phyloP scores from a whole-genome alignment of 306 rosid genomes.

The Herpetospermum pedunculosum region DNA sequence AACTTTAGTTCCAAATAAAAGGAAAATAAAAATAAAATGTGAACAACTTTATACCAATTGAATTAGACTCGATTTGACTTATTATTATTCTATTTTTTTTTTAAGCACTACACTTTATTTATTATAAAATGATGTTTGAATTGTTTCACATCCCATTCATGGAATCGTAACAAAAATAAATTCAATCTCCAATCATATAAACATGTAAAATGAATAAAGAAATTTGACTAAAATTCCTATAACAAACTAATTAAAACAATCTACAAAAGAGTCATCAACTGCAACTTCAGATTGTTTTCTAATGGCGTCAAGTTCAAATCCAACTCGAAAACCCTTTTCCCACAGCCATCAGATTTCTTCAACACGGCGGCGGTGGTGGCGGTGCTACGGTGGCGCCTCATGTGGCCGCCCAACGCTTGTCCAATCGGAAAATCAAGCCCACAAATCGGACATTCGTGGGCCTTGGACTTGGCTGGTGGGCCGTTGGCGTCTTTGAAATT shows the following conservation, averaged over 20 bases:
- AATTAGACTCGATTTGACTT: too few species aligned
- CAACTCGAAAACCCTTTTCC: slow-evolving; percentile 25
- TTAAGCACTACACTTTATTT: too few species aligned
- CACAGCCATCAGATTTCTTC: slow-evolving; percentile 25
- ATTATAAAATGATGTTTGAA: too few species aligned
- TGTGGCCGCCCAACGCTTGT: slow-evolving; percentile 92
- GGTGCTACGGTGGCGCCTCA: slow-evolving; percentile 60
- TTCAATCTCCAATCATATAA: not conserved
- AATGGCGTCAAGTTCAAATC: slow-evolving; percentile 26
- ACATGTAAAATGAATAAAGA: not conserved
- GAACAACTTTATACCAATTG: too few species aligned
- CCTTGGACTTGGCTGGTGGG: slow-evolving; percentile 25
- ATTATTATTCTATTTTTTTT: too few species aligned
- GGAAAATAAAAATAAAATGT: too few species aligned
- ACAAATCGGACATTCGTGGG: slow-evolving; percentile 57
- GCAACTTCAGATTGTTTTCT: slow-evolving; percentile 14
- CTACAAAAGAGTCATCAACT: slow-evolving; percentile 9
- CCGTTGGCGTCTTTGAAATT: slow-evolving; percentile 21
- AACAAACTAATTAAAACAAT: not conserved
- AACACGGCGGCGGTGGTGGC: not conserved
- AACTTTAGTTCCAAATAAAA: too few species aligned
- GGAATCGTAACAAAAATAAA: not conserved
- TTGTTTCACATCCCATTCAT: not conserved
- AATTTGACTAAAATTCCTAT: not conserved
- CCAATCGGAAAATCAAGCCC: slow-evolving; percentile 56